A percentile compares a stretch with the other conserved stretches of the same genome.
phyloP scores from a whole-genome alignment of 2,329 filamentous ascomycete species.

The Colletotrichum kahawae region DNA sequence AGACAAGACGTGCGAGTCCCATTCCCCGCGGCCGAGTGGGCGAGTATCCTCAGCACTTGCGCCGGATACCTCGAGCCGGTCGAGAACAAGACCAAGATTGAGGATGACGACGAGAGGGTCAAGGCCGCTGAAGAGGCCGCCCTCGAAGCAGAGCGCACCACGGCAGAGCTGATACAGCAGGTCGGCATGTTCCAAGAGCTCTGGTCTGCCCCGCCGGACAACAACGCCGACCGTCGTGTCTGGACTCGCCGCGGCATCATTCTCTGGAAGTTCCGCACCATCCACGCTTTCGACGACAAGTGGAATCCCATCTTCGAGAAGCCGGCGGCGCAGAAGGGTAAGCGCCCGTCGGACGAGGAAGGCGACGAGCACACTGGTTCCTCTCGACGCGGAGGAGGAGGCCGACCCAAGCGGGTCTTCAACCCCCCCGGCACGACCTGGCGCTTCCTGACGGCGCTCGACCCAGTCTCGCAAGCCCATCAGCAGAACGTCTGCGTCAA shows the following conservation, averaged over 20 bases:
- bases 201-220: constrained; percentile 58
- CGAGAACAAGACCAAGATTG: constrained; percentile 25
- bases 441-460: constrained; percentile 66
- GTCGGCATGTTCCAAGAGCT: constrained; percentile 73
- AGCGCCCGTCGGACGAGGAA: constrained; percentile 16
- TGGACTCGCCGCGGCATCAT: constrained; percentile 66
- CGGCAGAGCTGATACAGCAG: constrained; percentile 58
- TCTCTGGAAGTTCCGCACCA: constrained; percentile 67
- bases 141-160: constrained; percentile 28
- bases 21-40: constrained; percentile 64
- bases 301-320: constrained; percentile 46
- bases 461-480: constrained; percentile 63
- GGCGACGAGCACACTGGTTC: constrained; percentile 32
- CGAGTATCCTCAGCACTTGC: constrained; percentile 61
- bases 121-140: constrained; percentile 23
- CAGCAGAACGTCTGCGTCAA: constrained; percentile 48
- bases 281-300: constrained; percentile 51
- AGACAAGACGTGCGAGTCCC: constrained; percentile 59
- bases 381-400: constrained; percentile 7
- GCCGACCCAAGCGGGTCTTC: constrained; percentile 36
- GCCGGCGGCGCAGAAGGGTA: constrained; percentile 20
- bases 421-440: constrained; percentile 62
- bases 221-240: constrained; percentile 29
- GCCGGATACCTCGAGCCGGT: constrained; percentile 49
- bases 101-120: constrained; percentile 27